These are phyloP conservation scores for Globisporangium lucens DNA, from an alignment of 352 stramenopile species.

Conservation along the genomic window DNA sequence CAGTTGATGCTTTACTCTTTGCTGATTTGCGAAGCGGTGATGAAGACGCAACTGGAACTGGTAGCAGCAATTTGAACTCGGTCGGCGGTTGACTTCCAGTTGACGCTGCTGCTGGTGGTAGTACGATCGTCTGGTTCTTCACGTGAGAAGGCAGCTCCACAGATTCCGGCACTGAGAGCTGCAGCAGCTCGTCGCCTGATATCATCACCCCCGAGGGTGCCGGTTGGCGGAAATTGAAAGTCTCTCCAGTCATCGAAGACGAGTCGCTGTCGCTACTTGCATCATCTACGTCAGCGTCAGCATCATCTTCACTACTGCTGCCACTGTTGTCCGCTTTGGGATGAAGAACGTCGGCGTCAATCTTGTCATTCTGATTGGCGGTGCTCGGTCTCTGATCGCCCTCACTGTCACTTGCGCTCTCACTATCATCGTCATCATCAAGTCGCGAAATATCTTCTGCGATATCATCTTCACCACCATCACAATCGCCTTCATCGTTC, in stretches of 20 bases:
- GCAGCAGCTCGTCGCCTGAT: conserved; percentile 27
- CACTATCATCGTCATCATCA: conserved; percentile 18
- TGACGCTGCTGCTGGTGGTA: background rate
- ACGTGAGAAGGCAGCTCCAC: conserved; percentile 18
- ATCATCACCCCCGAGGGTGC: background rate
- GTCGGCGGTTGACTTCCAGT: conserved; percentile 14
- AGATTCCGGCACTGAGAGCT: conserved; percentile 32
- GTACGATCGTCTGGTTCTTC: conserved; percentile 6
- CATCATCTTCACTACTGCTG: conserved; percentile 3
- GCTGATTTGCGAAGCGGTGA: conserved; percentile 9
- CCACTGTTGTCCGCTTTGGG: background rate
- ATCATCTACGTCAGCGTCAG: background rate
- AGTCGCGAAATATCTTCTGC: conserved; percentile 28
- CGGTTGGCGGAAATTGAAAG: conserved; percentile 14
- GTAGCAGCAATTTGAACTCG: conserved; percentile 34
- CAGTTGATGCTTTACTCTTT: background rate
- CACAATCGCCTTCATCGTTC: conserved; percentile 12
- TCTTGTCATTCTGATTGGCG: background rate
- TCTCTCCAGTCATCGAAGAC: background rate
- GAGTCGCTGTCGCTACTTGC: background rate
- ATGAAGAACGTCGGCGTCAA: background rate
- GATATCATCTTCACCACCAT: conserved; percentile 9
- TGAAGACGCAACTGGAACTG: conserved; percentile 23
- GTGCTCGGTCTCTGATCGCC: background rate
- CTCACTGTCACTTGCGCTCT: conserved; percentile 19